A percentile compares a stretch with the other conserved stretches of the same genome.
Evolutionary conservation across 2,329 filamentous ascomycete species (phyloP).

Genomic region (Sporothrix pallida): DNA sequence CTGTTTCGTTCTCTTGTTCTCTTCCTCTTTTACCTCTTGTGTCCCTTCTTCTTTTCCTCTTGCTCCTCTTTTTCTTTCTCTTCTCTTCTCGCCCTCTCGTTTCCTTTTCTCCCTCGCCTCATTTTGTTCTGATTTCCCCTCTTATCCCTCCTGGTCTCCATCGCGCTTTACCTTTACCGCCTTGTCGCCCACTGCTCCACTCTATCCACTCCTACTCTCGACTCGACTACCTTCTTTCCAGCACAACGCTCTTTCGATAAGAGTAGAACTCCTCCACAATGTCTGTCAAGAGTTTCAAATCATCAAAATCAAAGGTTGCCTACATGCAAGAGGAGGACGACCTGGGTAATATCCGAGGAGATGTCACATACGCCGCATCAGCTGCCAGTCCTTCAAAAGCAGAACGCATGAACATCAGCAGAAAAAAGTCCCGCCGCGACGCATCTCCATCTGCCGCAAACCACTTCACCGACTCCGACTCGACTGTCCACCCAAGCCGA

Average conservation of each 20-base stretch:
- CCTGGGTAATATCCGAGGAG: conserved; percentile 50
- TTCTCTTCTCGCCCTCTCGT: background rate
- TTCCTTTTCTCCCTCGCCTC: conserved; percentile 1
- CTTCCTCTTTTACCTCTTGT: background rate
- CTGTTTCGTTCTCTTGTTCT: background rate
- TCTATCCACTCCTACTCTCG: conserved; percentile 6
- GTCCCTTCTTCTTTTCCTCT: background rate
- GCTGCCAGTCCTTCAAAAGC: conserved; percentile 52
- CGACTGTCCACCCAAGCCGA: conserved; percentile 49
- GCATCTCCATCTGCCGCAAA: conserved; percentile 48
- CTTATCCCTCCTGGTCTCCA: background rate
- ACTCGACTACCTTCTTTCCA: background rate
- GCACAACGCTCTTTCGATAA: conserved; percentile 12
- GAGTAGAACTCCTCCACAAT: conserved; percentile 45
- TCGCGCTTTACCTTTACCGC: conserved; percentile 21
- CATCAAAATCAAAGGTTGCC: conserved; percentile 45
- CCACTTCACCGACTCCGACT: conserved; percentile 52
- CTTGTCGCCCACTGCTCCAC: conserved; percentile 7
- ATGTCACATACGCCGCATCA: conserved; percentile 54
- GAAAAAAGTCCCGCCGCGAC: conserved; percentile 50
- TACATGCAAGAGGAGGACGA: conserved; percentile 61
- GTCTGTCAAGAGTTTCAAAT: conserved; percentile 45
- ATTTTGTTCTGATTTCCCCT: background rate
- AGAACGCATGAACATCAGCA: conserved; percentile 59
- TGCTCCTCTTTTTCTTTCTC: conserved; percentile 19